phyloP scores from a whole-genome alignment of 192 early-diverging fungal genomes.

The Umbelopsis vinacea region DNA sequence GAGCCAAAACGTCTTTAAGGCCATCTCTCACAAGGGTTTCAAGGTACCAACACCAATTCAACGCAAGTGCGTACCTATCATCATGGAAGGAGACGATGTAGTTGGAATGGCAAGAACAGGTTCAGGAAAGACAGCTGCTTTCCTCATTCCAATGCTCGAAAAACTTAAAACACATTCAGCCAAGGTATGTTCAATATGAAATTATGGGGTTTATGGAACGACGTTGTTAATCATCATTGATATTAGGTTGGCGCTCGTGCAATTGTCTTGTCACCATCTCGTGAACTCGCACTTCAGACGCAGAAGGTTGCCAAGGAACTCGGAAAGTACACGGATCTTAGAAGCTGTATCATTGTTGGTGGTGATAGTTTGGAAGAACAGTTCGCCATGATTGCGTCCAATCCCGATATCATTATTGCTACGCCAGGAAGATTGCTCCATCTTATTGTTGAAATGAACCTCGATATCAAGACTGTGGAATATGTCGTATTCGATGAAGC shows the following conservation, averaged over 20 bases:
- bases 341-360: constrained; percentile 89
- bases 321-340: constrained; percentile 90
- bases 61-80: constrained; percentile 90
- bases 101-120: constrained; percentile 99
- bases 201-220: neutral
- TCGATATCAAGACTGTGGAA: constrained; percentile 87
- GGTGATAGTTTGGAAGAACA: constrained; percentile 98
- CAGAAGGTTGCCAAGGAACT: constrained; percentile 93
- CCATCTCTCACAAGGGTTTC: constrained; percentile 91
- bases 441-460: constrained; percentile 88
- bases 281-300: constrained; percentile 97
- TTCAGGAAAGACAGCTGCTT: constrained; percentile 91
- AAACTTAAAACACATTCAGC: constrained; percentile 86
- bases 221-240: neutral
- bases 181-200: constrained; percentile 44
- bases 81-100: constrained; percentile 90
- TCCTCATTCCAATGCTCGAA: constrained; percentile 87
- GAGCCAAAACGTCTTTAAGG: constrained; percentile 80
- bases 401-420: constrained; percentile 92
- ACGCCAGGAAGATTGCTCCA: constrained; percentile 87
- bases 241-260: constrained; percentile 68
- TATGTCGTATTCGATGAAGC: constrained; percentile 99
- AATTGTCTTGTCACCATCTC: constrained; percentile 89
- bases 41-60: constrained; percentile 99
- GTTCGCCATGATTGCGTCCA: constrained; percentile 88